Base-by-base conservation (phyloP, 768 basidiomycete genomes). In the Atractiella rhizophila region DNA sequence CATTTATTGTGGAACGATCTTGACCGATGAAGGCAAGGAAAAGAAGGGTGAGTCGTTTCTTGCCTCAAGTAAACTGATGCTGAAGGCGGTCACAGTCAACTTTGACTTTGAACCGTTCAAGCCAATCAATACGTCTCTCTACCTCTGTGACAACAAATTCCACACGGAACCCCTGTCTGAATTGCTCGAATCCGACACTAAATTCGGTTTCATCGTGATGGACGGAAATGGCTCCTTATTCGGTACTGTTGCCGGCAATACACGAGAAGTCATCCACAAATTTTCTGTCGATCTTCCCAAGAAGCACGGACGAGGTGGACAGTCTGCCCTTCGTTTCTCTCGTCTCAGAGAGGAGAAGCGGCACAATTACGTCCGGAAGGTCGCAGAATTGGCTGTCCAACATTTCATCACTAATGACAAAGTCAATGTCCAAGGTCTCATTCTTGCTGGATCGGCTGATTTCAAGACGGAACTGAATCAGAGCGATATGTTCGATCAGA, bases 151-250 rank as follows among this genome's bases (percentile, higher is more conserved):
- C 68, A 94, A 91, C 67, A 94, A 91, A 59, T 98, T 98, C 64
- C 88, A 96, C 65, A 96, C 91, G 1, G 91, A 94, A 55, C 86
- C 85, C 0, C 69, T 98, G 19, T 79, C 81, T 23, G 91, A 96
- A 56, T 73, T 98, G 35, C 70, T 98, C 47, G 88, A 96, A 61
- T 85, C 80, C 16, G 91, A 98, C 59, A 78, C 80, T 50, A 79
- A 81, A 56, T 98, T 96, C 59, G 91, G 85, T 23, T 98, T 98
- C 67, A 91, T 98, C 59, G 82, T 96, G 56, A 96, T 96, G 88
- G 88, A 91, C 55, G 81, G 83, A 65, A 94, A 91, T 60, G 88
- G 88, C 28, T 79, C 83, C 5, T 74, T 98, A 27, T 96, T 94
- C 53, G 91, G 91, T 43, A 79, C 77, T 4, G 71, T 98, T 42